Evolutionary conservation across 202 grass and related monocot genomes (phyloP).

Genomic region (Bolboschoenoplectus hybrid): DNA sequence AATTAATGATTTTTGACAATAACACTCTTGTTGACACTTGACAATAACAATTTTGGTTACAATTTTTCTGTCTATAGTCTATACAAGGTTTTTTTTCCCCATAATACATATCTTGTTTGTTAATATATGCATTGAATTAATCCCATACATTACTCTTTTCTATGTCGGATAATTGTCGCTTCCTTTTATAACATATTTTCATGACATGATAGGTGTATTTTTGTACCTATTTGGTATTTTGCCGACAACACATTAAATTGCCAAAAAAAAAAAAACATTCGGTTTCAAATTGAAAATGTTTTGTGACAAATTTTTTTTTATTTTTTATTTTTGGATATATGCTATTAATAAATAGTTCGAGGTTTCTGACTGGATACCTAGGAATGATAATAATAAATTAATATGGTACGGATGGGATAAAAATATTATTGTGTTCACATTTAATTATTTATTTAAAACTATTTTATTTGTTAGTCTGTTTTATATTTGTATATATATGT

Average conservation of each 20-base stretch:
- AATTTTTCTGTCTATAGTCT: no score
- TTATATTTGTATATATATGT: no score
- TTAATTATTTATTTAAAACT: no score
- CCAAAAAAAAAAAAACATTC: background rate
- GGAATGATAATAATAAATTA: no score
- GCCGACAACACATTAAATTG: slow-evolving; percentile 18
- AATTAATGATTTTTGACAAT: no score
- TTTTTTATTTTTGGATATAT: background rate
- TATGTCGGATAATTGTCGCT: slow-evolving; percentile 25
- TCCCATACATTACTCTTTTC: background rate
- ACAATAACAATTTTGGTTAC: no score
- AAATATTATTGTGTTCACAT: no score
- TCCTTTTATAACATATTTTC: slow-evolving; percentile 10
- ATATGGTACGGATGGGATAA: no score
- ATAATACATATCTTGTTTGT: background rate
- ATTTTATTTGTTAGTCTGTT: no score
- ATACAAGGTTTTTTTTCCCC: background rate
- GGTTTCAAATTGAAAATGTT: background rate
- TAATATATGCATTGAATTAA: background rate
- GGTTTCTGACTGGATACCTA: no score
- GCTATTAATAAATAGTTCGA: background rate
- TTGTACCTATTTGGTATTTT: background rate
- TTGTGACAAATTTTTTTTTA: background rate
- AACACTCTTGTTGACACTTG: no score
- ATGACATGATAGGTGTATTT: background rate